Percentiles rank a stretch among this genome's conserved stretches.
phyloP scores from a whole-genome alignment of 805 yeast genomes.

The Wickerhamiella lipophila region DNA sequence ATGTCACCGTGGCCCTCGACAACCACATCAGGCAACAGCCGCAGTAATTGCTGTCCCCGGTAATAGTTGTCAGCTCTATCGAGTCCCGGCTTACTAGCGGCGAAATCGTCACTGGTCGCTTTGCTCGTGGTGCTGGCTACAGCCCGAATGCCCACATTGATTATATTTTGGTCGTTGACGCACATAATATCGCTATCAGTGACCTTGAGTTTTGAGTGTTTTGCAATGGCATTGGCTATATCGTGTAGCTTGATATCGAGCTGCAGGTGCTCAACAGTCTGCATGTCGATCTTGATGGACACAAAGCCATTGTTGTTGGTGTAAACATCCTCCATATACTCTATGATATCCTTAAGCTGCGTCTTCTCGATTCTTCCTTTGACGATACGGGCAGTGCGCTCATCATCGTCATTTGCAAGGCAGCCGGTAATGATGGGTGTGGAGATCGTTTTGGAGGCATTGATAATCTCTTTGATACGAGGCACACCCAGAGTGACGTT shows the following conservation, averaged over 20 bases:
- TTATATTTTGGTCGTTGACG: slow-evolving; percentile 48
- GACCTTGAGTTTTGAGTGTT: slow-evolving; percentile 84
- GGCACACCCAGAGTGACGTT: slow-evolving; percentile 98
- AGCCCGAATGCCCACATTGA: slow-evolving; percentile 21
- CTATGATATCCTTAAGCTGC: slow-evolving; percentile 69
- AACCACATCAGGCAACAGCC: slow-evolving; percentile 74
- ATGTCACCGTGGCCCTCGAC: slow-evolving; percentile 89
- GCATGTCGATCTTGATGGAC: slow-evolving; percentile 67
- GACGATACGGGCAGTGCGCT: slow-evolving; percentile 96
- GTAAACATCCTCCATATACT: slow-evolving; percentile 87
- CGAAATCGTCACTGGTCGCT: slow-evolving; percentile 3
- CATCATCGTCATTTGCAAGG: slow-evolving; percentile 83
- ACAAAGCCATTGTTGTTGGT: slow-evolving; percentile 64
- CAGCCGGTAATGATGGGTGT: slow-evolving; percentile 95
- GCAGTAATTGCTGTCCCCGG: slow-evolving; percentile 77
- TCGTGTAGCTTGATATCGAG: slow-evolving; percentile 78
- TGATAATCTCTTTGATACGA: slow-evolving; percentile 96
- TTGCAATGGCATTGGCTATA: slow-evolving; percentile 66
- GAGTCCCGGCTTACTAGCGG: slow-evolving; percentile 10
- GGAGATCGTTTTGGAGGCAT: slow-evolving; percentile 87
- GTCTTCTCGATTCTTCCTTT: slow-evolving; percentile 97
- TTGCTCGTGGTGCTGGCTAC: slow-evolving; percentile 6
- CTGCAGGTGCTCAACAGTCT: slow-evolving; percentile 78
- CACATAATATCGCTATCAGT: slow-evolving; percentile 56
- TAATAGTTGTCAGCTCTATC: slow-evolving; percentile 51